Percentiles rank a stretch among this genome's conserved stretches.
Conservation (phyloP, 2,329 filamentous ascomycete genomes). For the Lachnellula occidentalis region DNA sequence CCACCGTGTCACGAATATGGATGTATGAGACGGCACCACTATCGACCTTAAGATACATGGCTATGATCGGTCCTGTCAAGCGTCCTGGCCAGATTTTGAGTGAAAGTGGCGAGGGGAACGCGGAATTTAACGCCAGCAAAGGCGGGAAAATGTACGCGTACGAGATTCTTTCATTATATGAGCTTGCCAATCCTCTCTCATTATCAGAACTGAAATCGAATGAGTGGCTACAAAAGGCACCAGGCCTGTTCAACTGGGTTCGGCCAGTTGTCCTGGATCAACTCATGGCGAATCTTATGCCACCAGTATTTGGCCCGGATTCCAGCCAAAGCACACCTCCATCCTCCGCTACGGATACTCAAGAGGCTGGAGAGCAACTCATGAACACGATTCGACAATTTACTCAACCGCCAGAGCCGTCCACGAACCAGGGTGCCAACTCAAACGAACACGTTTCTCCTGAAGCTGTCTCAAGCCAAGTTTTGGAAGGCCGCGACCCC, state of each 20-base stretch:
- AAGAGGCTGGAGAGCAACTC: constrained; percentile 28
- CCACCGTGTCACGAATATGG: constrained; percentile 55
- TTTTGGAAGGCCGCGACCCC: neutral
- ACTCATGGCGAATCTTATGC: constrained; percentile 52
- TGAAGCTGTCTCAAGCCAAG: neutral
- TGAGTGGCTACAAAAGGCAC: constrained; percentile 47
- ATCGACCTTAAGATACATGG: constrained; percentile 54
- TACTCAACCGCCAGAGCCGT: constrained; percentile 12
- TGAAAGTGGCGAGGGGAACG: constrained; percentile 44
- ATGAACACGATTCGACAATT: constrained; percentile 25
- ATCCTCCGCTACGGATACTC: constrained; percentile 25
- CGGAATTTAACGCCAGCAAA: constrained; percentile 34
- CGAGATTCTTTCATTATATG: constrained; percentile 52
- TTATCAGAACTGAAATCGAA: constrained; percentile 47
- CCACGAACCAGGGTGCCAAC: neutral
- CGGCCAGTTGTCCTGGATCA: constrained; percentile 53
- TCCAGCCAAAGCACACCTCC: constrained; percentile 1
- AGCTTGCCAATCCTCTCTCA: constrained; percentile 54
- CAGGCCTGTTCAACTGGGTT: constrained; percentile 49
- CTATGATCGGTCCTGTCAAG: constrained; percentile 44
- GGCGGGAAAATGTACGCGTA: constrained; percentile 36
- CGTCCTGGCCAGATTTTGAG: constrained; percentile 43
- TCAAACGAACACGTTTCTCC: neutral
- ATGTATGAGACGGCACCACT: constrained; percentile 47
- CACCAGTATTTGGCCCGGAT: constrained; percentile 40